Base-by-base conservation (phyloP, 371 early-diverging fungal species). In the Syncephalastrum contaminatum region DNA sequence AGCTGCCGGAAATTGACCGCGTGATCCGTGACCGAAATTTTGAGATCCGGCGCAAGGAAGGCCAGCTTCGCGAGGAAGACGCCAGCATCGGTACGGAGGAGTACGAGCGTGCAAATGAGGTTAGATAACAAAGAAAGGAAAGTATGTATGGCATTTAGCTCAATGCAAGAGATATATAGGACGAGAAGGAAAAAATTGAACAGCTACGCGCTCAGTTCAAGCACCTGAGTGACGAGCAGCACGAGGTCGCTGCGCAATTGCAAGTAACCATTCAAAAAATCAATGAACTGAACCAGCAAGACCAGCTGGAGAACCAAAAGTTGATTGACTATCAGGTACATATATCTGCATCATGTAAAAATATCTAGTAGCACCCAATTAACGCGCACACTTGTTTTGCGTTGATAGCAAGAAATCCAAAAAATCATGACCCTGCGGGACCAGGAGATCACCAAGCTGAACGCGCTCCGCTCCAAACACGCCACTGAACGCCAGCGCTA, bases 191-290 rank as follows among this genome's bases (percentile, higher is more conserved):
- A 14, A 51, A 62, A 22, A 53, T 65, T 5, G 40, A 56, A 7
- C 27, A 18, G 2, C 36, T 57, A 2, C 47, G 43, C 13, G 30
- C 47, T 10, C 64, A 68, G 18, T 74, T 68, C 27, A 3, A 20
- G 1, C 48, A 16, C 21, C 47, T 68, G 15, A 50, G 41, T 6
- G 14, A 40, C 19, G 43, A 57, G 21, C 42, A 62, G 7, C 18
- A 45, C 6, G 45, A 36, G 10, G 27, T 53, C 6, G 18, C 46
- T 4, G 18, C 8, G 3, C 48, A 54, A 2, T 2, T 65, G 10
- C 25, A 42, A 27, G 61, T 58, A 10, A 30, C 66, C 0, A 21
- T 24, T 0, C 45, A 53, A 4, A 47, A 59, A 8, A 20, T 71
- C 2, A 20, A 50, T 6, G 30, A 43, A 1, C 51, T 64, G 3